Evolutionary conservation across 306 rosid genomes (phyloP), one percentile per base, ranked within the genome.

Genomic region (Leucaena leucocephala): DNA sequence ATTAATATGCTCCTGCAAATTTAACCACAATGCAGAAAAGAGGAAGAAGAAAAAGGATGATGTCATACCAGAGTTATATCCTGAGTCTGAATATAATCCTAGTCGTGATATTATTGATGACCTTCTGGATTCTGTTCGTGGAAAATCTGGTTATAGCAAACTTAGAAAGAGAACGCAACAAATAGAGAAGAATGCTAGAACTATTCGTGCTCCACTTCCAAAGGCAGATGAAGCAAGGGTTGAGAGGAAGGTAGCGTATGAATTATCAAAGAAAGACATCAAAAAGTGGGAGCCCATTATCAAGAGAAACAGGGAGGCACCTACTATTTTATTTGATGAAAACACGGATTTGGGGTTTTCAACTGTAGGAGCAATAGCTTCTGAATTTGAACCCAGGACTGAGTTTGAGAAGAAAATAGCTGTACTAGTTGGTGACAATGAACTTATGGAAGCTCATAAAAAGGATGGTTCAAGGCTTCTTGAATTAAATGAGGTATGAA

Each of bases 11-110:
- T 44, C 42, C 22, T 77, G 72, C 44, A 57, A 48, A 59, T 40
- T 62, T 80, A 46, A 74, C 52, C 5, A 9, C 27, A 12, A 44
- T 66, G 59, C 82, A 91, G 97, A 86, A 77, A 89, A 81, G 86
- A 89, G 87, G 80, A 87, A 78, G 82, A 83, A 74, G 82, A 88
- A 48, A n/a, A 85, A 72, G 59, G 39, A 81, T 74, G 78, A 61
- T 82, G 85, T 87, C 46, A 61, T 87, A 75, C 78, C 93, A 8
- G 97, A 92, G 85, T 92, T 84, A 40, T 90, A 92, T 90, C 98
- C 94, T 1, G 98, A 92, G 84, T 91, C 97, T 1, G 98, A 95
- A 82, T 90, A 85, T 83, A 92, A 95, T 82, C 97, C 97, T 76
- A 91, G 80, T 65, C 86, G 83, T 57, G 97, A 91, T 86, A 80